These are phyloP conservation scores for Diplodia mutila DNA, from an alignment of 2,329 filamentous ascomycete species.

Conservation along the genomic window DNA sequence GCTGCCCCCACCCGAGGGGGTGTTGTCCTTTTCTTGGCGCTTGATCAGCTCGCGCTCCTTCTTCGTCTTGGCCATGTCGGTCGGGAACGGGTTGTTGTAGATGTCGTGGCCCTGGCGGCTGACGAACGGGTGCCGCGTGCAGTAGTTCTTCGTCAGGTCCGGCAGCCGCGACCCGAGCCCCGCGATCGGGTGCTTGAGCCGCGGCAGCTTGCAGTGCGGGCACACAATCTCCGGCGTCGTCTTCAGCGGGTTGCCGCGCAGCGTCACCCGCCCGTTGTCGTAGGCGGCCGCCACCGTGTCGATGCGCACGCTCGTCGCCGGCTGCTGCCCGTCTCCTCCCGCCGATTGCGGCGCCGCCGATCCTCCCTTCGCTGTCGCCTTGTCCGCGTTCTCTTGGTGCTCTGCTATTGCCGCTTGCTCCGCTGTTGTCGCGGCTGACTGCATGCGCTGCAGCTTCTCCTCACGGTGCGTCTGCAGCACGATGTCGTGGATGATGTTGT, in stretches of 20 bases:
- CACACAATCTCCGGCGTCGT: slow-evolving; percentile 74
- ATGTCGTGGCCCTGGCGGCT: slow-evolving; percentile 77
- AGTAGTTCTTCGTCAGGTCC: slow-evolving; percentile 64
- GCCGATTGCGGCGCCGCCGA: neutral
- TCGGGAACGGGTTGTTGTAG: slow-evolving; percentile 80
- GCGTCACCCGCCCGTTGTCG: slow-evolving; percentile 68
- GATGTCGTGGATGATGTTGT: slow-evolving; percentile 77
- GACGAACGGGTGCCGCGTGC: slow-evolving; percentile 78
- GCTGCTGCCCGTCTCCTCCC: slow-evolving; percentile 47
- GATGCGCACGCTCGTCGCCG: slow-evolving; percentile 52
- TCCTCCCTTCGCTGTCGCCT: slow-evolving; percentile 44
- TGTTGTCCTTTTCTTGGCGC: slow-evolving; percentile 49
- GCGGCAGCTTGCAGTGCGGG: slow-evolving; percentile 73
- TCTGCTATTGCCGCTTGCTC: slow-evolving; percentile 42
- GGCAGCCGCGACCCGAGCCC: slow-evolving; percentile 72
- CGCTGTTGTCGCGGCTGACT: slow-evolving; percentile 57
- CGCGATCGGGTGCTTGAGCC: slow-evolving; percentile 72
- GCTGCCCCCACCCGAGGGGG: slow-evolving; percentile 41
- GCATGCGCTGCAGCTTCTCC: slow-evolving; percentile 75
- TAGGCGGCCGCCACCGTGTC: slow-evolving; percentile 71
- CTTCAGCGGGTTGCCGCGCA: slow-evolving; percentile 74
- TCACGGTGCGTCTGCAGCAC: slow-evolving; percentile 75
- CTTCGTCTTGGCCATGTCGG: slow-evolving; percentile 73
- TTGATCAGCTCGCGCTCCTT: slow-evolving; percentile 67
- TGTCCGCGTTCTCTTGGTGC: slow-evolving; percentile 59